phyloP scores from a whole-genome alignment of 306 rosid genomes.

The Prunus dulcis region DNA sequence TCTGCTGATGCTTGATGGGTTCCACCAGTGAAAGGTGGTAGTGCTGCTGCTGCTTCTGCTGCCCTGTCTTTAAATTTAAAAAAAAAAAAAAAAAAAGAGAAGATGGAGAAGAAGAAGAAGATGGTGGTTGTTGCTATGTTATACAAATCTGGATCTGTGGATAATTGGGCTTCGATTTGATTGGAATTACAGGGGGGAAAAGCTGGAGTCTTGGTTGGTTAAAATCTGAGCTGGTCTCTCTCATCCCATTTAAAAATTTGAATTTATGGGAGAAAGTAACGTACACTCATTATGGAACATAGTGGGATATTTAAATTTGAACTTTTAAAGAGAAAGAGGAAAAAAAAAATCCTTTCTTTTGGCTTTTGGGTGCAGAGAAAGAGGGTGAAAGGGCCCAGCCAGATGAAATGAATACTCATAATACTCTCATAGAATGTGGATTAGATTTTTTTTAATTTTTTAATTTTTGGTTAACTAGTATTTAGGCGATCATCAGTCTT shows the following conservation, averaged over 20 bases:
- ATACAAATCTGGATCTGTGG: constrained; percentile 17
- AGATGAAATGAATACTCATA: not conserved
- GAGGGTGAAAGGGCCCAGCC: constrained; percentile 15
- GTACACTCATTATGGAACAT: constrained; percentile 35
- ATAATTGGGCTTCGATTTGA: constrained; percentile 20
- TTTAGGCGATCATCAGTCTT: not conserved
- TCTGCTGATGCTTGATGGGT: constrained; percentile 19
- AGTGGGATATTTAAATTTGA: constrained; percentile 26
- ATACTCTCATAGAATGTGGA: not conserved
- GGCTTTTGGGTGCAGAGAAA: constrained; percentile 1
- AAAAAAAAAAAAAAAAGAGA: too few species aligned
- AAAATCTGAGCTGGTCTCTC: constrained; percentile 22
- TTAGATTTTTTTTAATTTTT: too few species aligned
- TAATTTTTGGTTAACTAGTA: not conserved
- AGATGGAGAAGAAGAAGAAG: not conserved
- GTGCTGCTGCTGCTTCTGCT: constrained; percentile 15
- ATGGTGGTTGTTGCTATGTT: not conserved
- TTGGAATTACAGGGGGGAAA: constrained; percentile 32
- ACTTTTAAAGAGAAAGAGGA: not conserved
- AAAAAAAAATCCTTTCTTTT: constrained; percentile 12
- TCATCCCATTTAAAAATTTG: constrained; percentile 18
- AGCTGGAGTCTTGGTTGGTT: not conserved
- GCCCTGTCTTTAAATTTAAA: constrained; percentile 1
- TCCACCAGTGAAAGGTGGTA: constrained; percentile 42
- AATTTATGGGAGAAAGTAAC: constrained; percentile 52